These are phyloP conservation scores for Sanguinoderma infundibulare DNA, from an alignment of 1,284 basidiomycete genomes.

Conservation along the genomic window DNA sequence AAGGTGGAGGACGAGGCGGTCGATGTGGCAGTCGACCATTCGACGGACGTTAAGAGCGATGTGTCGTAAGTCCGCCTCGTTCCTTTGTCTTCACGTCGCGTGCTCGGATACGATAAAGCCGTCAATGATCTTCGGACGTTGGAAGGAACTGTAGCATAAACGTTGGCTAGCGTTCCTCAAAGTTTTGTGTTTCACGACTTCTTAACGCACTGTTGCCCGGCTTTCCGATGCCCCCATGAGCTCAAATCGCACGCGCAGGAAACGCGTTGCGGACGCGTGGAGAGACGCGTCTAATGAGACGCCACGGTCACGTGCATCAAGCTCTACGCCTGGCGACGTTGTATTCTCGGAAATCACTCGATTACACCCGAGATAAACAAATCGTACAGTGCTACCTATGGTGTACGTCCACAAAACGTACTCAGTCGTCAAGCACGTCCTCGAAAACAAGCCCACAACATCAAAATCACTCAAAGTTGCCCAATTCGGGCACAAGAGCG, in stretches of 20 bases:
- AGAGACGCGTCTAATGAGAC: conserved; percentile 9
- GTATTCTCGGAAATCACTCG: neutral
- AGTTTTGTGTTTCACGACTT: neutral
- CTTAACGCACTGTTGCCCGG: neutral
- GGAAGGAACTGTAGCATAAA: conserved; percentile 11
- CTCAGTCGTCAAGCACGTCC: neutral
- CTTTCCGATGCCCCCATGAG: neutral
- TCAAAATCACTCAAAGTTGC: neutral
- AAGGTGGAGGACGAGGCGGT: conserved; percentile 9
- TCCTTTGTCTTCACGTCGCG: neutral
- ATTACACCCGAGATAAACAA: neutral
- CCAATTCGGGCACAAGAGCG: conserved; percentile 22
- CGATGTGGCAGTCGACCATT: neutral
- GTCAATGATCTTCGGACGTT: neutral
- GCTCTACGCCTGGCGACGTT: neutral
- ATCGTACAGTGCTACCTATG: neutral
- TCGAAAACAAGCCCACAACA: neutral
- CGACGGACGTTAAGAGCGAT: conserved; percentile 3
- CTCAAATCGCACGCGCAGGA: conserved; percentile 9
- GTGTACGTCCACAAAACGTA: neutral
- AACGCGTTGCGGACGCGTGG: conserved; percentile 11
- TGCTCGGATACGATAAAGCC: neutral
- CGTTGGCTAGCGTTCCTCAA: neutral
- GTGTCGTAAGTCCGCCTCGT: conserved; percentile 1
- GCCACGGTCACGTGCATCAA: conserved; percentile 22